Base-by-base conservation (phyloP, 2,329 filamentous ascomycete species). In the Colletotrichum navitas region DNA sequence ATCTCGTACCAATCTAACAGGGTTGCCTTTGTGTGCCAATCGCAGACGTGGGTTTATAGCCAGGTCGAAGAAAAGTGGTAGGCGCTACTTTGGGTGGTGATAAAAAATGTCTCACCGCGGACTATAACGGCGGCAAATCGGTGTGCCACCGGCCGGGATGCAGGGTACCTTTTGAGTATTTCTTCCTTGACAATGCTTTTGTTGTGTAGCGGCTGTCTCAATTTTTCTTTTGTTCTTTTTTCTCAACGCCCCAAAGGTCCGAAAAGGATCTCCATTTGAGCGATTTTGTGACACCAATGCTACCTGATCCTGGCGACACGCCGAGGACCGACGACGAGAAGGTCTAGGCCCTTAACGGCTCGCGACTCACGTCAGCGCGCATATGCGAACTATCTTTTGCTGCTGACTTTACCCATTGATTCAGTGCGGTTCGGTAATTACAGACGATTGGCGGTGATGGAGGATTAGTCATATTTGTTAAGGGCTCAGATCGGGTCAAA, bases 271-370 rank as follows among this genome's bases (percentile, higher is more conserved):
- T 45, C 45, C 52, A 26, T 41, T 18, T 69, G 63, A 70, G 67
- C 67, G 63, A 66, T 66, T 70, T 68, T 64, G 24, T 36, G 26
- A 45, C 26, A 21, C 29, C 55, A 51, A 52, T 41, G 8, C 47
- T 47, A 39, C 62, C 39, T 24, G 32, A 66, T 24, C 36, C 6
- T 34, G 63, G 63, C 54, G 59, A 18, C 24, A 45, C 55, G 47
- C 63, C 63, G 62, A 66, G 54, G 32, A 18, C 39, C 47, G 54
- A 63, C n/a, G n/a, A n/a, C n/a, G 29, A 49, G 39, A 18, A 32
- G 55, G 41, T 52, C 67, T 49, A 34, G 63, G 45, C 66, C 67
- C 67, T 56, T 49, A 5, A 54, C 39, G 29, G 6, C 32, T 12
- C 58, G 41, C 39, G 34, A 43, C 34, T 43, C 49, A n/a, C 55